Conservation (phyloP, 2,329 filamentous ascomycete genomes). For the Cucurbitaria berberidis region DNA sequence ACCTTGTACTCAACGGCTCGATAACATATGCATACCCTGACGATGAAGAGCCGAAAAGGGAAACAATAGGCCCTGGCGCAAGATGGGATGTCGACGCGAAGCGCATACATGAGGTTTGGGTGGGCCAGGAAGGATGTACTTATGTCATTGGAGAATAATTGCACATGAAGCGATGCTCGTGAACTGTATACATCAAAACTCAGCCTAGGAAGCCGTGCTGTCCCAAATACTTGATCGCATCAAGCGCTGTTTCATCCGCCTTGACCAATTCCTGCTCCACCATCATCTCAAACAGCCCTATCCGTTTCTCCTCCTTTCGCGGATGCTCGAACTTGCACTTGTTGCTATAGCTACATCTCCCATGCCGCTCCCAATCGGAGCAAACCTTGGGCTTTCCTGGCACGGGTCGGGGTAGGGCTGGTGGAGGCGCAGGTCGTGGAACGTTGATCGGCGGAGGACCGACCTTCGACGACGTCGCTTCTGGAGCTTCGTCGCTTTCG, state of each 20-base stretch:
- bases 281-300: constrained; percentile 40
- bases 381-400: constrained; percentile 26
- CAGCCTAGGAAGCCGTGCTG: constrained; percentile 51
- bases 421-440: constrained; percentile 19
- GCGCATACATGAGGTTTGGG: constrained; percentile 72
- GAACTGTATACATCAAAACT: background rate
- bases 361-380: constrained; percentile 29
- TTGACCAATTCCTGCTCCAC: constrained; percentile 55
- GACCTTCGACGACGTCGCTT: constrained; percentile 48
- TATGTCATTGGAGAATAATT: constrained; percentile 66
- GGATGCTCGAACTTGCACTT: constrained; percentile 38
- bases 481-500: constrained; percentile 37
- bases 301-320: constrained; percentile 22
- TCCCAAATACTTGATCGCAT: constrained; percentile 56
- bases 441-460: constrained; percentile 16
- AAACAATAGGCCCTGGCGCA: constrained; percentile 65
- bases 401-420: constrained; percentile 6
- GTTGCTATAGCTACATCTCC: constrained; percentile 35
- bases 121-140: constrained; percentile 69
- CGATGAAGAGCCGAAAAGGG: constrained; percentile 61
- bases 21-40: constrained; percentile 72
- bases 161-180: background rate
- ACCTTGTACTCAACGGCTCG: constrained; percentile 69
- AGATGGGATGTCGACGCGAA: constrained; percentile 71
- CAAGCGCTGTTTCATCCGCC: constrained; percentile 50